Conservation (phyloP, 2,329 filamentous ascomycete species). For the Apiospora phragmitis region DNA sequence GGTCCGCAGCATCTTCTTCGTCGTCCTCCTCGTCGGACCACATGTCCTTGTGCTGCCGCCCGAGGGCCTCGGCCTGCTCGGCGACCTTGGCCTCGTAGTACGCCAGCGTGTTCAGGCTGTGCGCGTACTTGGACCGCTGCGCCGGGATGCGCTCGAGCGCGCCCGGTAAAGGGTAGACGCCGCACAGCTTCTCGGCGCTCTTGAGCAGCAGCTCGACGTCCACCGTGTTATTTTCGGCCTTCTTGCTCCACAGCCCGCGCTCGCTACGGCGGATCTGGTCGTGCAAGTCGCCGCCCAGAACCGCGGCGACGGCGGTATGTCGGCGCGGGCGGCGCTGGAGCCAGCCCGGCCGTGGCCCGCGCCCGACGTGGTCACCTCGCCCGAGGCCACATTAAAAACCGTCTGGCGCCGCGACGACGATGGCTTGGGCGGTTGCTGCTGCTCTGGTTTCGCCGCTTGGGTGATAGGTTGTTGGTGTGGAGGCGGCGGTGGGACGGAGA, state of each 20-base stretch:
- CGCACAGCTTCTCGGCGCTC: conserved; percentile 87
- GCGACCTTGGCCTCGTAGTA: conserved; percentile 81
- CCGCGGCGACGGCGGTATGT: conserved; percentile 85
- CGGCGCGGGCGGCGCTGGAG: conserved; percentile 56
- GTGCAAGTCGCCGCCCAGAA: conserved; percentile 85
- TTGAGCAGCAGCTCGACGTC: conserved; percentile 83
- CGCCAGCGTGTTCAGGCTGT: conserved; percentile 71
- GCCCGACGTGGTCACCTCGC: conserved; percentile 59
- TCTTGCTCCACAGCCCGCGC: conserved; percentile 37
- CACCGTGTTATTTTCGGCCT: conserved; percentile 47
- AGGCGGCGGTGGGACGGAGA: conserved; percentile 82
- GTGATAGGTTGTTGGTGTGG: conserved; percentile 44
- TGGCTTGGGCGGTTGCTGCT: conserved; percentile 45
- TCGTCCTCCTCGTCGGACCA: conserved; percentile 57
- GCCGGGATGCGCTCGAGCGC: conserved; percentile 73
- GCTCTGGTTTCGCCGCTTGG: conserved; percentile 35
- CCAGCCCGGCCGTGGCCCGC: conserved; percentile 45
- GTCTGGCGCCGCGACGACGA: conserved; percentile 56
- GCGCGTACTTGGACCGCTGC: conserved; percentile 69
- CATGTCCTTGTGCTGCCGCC: conserved; percentile 68
- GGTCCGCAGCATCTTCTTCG: conserved; percentile 35
- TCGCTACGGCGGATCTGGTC: conserved; percentile 67
- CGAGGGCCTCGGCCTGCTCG: conserved; percentile 73
- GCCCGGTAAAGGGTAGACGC: conserved; percentile 82
- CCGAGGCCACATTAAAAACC: conserved; percentile 65